Percentiles rank a stretch among this genome's conserved stretches.
These are phyloP conservation scores for Beauveria varroae DNA, from an alignment of 2,329 filamentous ascomycete genomes.

Conservation along the genomic window DNA sequence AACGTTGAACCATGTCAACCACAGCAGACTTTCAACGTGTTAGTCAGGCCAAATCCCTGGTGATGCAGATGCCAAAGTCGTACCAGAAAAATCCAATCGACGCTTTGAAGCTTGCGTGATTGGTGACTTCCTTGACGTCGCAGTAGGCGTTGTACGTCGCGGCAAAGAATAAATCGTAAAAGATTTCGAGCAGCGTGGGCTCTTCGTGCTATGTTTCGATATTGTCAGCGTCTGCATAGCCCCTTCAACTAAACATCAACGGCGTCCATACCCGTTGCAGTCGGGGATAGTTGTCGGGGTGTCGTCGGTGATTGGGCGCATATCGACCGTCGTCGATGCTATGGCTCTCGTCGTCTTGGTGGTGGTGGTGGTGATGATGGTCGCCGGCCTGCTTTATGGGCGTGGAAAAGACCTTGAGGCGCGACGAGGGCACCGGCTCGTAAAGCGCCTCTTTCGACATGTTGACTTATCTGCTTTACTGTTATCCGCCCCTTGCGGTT, in stretches of 20 bases:
- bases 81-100: conserved; percentile 27
- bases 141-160: conserved; percentile 57
- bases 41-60: not conserved
- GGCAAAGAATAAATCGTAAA: conserved; percentile 36
- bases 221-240: not conserved
- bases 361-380: not conserved
- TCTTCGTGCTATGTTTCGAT: conserved; percentile 21
- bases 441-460: conserved; percentile 10
- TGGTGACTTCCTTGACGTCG: conserved; percentile 25
- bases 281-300: conserved; percentile 6
- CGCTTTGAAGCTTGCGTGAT: conserved; percentile 23
- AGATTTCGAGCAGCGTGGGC: conserved; percentile 29
- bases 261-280: conserved; percentile 9
- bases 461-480: not conserved
- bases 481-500: not conserved
- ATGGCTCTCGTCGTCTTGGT: not conserved
- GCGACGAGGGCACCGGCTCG: conserved; percentile 3
- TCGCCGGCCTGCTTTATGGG: not conserved
- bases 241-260: too few species aligned
- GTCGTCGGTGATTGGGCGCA: conserved; percentile 5
- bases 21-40: conserved; percentile 39
- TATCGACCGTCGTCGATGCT: not conserved
- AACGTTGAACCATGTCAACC: conserved; percentile 62
- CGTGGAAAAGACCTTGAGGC: conserved; percentile 9
- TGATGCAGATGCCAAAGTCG: not conserved